phyloP scores from a whole-genome alignment of 2,329 filamentous ascomycete genomes.

The Calonectria hongkongensis region DNA sequence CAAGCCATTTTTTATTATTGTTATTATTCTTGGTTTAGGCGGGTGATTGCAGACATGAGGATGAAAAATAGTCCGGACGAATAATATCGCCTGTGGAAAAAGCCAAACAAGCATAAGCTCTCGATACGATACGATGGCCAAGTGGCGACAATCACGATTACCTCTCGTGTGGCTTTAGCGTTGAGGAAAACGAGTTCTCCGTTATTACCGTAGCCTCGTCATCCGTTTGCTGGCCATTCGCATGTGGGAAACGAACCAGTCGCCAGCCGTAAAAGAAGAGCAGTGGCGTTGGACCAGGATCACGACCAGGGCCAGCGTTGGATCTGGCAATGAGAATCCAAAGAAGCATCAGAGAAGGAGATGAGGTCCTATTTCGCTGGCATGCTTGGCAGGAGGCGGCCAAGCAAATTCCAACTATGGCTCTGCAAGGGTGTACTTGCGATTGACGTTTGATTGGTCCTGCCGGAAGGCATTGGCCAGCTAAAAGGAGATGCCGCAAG shows the following conservation, averaged over 20 bases:
- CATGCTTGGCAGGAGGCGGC: conserved; percentile 27
- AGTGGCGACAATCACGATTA: conserved; percentile 27
- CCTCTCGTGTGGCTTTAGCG: conserved; percentile 14
- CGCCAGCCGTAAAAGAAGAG: conserved; percentile 21
- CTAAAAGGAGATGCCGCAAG: conserved; percentile 40
- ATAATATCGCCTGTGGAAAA: conserved; percentile 10
- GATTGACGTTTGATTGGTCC: conserved; percentile 35
- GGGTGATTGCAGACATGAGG: conserved; percentile 15
- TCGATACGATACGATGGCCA: conserved; percentile 22
- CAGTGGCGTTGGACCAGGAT: conserved; percentile 8
- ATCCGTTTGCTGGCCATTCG: not conserved
- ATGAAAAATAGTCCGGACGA: conserved; percentile 1
- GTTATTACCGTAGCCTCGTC: conserved; percentile 22
- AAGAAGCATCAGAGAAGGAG: conserved; percentile 32
- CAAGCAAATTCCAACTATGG: not conserved
- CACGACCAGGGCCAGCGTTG: conserved; percentile 11
- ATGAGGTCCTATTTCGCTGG: conserved; percentile 41
- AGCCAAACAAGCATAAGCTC: conserved; percentile 23
- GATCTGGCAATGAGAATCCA: conserved; percentile 20
- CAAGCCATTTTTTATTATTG: not conserved
- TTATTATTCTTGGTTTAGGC: not conserved
- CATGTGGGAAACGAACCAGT: conserved; percentile 20
- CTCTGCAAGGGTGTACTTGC: conserved; percentile 8
- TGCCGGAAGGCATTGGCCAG: conserved; percentile 38
- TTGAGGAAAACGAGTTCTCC: conserved; percentile 12